Evolutionary conservation across 495 filamentous ascomycete genomes (phyloP).

Genomic region (Xylaria longipes): DNA sequence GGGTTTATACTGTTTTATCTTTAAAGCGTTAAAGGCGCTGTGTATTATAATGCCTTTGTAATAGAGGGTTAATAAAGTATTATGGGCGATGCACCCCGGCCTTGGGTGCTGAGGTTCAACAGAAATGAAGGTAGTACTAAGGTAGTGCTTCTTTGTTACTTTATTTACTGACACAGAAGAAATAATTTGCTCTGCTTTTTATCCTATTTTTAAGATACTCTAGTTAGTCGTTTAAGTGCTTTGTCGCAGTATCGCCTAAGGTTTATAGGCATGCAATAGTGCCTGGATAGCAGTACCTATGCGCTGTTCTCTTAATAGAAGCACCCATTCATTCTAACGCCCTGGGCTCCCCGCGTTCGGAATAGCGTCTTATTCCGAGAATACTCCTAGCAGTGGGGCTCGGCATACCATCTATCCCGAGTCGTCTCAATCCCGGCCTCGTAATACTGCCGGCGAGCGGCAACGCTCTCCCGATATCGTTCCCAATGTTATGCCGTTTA

Average conservation of each 20-base stretch:
- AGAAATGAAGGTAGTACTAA: no score
- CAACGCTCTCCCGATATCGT: not conserved
- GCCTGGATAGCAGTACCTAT: not conserved
- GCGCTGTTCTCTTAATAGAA: not conserved
- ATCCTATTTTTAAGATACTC: no score
- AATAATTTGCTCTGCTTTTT: not conserved
- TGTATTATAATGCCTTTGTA: no score
- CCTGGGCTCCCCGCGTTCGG: not conserved
- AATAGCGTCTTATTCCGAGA: slow-evolving; percentile 1
- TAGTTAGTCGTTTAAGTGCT: no score
- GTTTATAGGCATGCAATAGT: no score
- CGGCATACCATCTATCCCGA: not conserved
- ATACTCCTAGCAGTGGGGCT: not conserved
- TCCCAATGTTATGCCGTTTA: not conserved
- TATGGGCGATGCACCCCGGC: no score
- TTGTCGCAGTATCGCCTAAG: no score
- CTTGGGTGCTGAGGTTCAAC: no score
- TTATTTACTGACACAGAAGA: not conserved
- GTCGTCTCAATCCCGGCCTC: not conserved
- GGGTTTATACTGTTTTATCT: not conserved
- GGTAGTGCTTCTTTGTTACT: no score
- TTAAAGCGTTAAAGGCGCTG: not conserved
- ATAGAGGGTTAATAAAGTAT: no score
- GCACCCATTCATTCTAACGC: not conserved
- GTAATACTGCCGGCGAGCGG: not conserved